Conservation (phyloP, 2,329 filamentous ascomycete species). For the Xylaria sp. region DNA sequence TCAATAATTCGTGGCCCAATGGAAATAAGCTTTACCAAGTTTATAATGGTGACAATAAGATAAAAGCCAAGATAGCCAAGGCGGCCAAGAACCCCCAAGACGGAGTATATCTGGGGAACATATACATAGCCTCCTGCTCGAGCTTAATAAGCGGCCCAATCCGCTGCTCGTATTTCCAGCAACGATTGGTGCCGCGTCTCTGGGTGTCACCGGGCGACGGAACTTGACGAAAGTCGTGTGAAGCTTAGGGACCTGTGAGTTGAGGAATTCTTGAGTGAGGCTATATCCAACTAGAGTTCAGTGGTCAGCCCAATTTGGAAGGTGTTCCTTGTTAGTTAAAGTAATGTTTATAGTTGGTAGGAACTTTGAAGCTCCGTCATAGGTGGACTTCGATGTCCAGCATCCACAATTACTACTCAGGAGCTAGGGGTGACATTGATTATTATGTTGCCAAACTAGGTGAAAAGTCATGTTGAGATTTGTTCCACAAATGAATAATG, state of each 20-base stretch:
- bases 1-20: conserved; percentile 9
- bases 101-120: conserved; percentile 21
- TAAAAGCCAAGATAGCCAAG: conserved; percentile 31
- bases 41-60: background rate
- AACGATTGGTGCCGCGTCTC: background rate
- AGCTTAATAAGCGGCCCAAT: conserved; percentile 22
- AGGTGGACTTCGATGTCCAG: conserved; percentile 19
- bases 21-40: background rate
- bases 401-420: background rate
- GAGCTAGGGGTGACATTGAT: background rate
- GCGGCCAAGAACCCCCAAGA: conserved; percentile 26
- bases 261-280: background rate
- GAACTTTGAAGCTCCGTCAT: background rate
- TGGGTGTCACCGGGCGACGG: background rate
- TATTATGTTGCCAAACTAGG: background rate
- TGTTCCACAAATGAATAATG: conserved; percentile 35
- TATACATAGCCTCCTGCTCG: background rate
- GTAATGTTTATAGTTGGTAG: conserved; percentile 3
- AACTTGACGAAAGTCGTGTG: background rate
- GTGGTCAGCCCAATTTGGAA: conserved; percentile 16
- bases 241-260: background rate
- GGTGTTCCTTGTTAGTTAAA: background rate
- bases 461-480: conserved; percentile 24
- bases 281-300: conserved; percentile 19
- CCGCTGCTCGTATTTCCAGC: background rate